A percentile compares a stretch with the other conserved stretches of the same genome.
These are phyloP conservation scores for Aspergillus sp. DNA, from an alignment of 2,329 filamentous ascomycete genomes.

Conservation along the genomic window DNA sequence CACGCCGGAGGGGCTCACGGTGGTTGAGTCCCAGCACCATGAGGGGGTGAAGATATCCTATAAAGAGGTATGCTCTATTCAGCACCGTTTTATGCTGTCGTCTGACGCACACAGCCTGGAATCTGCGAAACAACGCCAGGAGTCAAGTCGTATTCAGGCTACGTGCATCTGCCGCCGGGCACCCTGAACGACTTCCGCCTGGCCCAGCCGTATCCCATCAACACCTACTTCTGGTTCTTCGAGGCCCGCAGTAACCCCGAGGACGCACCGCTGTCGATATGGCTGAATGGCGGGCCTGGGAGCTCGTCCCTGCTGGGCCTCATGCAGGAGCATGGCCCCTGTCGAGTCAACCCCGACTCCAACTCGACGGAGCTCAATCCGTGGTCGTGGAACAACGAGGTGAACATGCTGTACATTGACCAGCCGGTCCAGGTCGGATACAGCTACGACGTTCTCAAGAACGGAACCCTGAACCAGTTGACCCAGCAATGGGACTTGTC, in stretches of 20 bases:
- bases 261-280: constrained; percentile 51
- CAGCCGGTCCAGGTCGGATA: constrained; percentile 54
- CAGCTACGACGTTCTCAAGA: constrained; percentile 41
- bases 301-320: constrained; percentile 49
- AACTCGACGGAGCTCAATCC: constrained; percentile 47
- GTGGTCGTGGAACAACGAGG: constrained; percentile 54
- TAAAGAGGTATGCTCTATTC: constrained; percentile 31
- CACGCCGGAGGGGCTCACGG: constrained; percentile 31
- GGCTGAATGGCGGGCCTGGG: constrained; percentile 55
- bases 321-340: constrained; percentile 45
- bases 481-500: constrained; percentile 16
- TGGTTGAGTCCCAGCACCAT: constrained; percentile 34
- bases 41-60: constrained; percentile 38
- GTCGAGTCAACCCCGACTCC: constrained; percentile 43
- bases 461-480: constrained; percentile 29
- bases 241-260: constrained; percentile 45
- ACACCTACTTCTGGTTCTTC: constrained; percentile 60
- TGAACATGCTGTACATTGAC: constrained; percentile 63
- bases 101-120: constrained; percentile 21
- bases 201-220: constrained; percentile 47
- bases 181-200: constrained; percentile 30
- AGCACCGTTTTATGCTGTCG: neutral
- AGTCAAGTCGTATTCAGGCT: constrained; percentile 51
- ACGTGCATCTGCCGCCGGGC: constrained; percentile 47
- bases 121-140: constrained; percentile 50